A percentile compares a stretch with the other conserved stretches of the same genome.
Evolutionary conservation across 2,329 filamentous ascomycete genomes (phyloP).

Genomic region (Phyllosticta citrichinensis): DNA sequence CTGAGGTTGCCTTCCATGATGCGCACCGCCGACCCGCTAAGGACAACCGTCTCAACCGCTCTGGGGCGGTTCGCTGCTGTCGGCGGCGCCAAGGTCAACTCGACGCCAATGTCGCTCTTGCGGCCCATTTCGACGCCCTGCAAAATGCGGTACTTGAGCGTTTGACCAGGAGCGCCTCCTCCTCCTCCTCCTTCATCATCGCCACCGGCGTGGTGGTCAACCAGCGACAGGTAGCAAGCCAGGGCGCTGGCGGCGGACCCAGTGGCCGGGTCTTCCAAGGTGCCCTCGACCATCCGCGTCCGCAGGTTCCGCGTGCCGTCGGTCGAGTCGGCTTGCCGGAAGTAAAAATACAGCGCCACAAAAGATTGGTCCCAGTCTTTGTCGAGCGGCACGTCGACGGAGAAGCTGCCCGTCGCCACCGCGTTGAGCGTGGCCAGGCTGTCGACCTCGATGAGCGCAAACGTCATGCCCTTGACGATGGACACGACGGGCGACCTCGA

Average conservation of each 20-base stretch:
- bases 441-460: slow-evolving; percentile 54
- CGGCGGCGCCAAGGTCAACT: slow-evolving; percentile 30
- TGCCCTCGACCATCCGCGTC: slow-evolving; percentile 50
- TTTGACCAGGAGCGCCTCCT: slow-evolving; percentile 21
- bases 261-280: slow-evolving; percentile 41
- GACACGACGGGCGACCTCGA: slow-evolving; percentile 28
- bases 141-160: slow-evolving; percentile 31
- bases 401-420: slow-evolving; percentile 24
- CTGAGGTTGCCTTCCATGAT: slow-evolving; percentile 29
- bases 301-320: slow-evolving; percentile 33
- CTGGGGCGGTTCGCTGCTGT: slow-evolving; percentile 10
- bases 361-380: slow-evolving; percentile 45
- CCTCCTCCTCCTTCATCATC: neutral
- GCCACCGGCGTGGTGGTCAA: slow-evolving; percentile 14
- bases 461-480: slow-evolving; percentile 65
- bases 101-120: slow-evolving; percentile 38
- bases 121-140: slow-evolving; percentile 45
- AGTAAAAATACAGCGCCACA: slow-evolving; percentile 50
- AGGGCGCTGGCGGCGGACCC: slow-evolving; percentile 41
- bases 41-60: slow-evolving; percentile 30
- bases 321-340: slow-evolving; percentile 27
- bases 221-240: slow-evolving; percentile 35
- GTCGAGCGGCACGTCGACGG: slow-evolving; percentile 30
- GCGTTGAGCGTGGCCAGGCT: slow-evolving; percentile 48
- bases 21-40: slow-evolving; percentile 34